Conservation (phyloP, 495 filamentous ascomycete species). For the Cetradonia linearis region DNA sequence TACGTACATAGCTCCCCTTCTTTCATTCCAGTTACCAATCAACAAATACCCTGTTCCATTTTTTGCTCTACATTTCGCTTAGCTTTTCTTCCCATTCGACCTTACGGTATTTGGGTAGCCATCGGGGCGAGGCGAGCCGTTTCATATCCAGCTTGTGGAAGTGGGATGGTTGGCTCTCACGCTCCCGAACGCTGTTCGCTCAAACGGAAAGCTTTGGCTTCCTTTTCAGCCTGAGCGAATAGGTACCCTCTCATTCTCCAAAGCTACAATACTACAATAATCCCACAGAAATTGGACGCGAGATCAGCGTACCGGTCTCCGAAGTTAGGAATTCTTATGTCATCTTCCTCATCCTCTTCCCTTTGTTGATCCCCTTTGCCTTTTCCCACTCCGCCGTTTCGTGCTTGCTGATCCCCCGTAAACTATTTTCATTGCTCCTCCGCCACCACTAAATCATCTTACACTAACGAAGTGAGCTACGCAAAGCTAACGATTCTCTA, state of each 20-base stretch:
- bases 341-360: not conserved
- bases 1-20: slow-evolving; percentile 42
- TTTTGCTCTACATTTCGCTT: slow-evolving; percentile 15
- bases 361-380: too few species aligned
- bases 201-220: not conserved
- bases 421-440: not conserved
- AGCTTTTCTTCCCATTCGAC: slow-evolving; percentile 11
- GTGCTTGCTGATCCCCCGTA: not conserved
- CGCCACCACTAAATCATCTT: not conserved
- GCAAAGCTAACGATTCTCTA: slow-evolving; percentile 11
- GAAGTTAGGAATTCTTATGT: slow-evolving; percentile 1
- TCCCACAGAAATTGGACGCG: not conserved
- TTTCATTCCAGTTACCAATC: not conserved
- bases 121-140: slow-evolving; percentile 23
- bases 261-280: not conserved
- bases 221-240: not conserved
- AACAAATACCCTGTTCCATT: too few species aligned
- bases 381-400: not conserved
- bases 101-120: not conserved
- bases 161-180: slow-evolving; percentile 24
- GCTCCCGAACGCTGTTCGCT: not conserved
- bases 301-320: not conserved
- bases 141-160: slow-evolving; percentile 22
- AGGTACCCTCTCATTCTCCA: not conserved
- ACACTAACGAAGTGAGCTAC: not conserved